Evolutionary conservation across 257 asterid species (phyloP).

Genomic region (Sherardia arvensis): DNA sequence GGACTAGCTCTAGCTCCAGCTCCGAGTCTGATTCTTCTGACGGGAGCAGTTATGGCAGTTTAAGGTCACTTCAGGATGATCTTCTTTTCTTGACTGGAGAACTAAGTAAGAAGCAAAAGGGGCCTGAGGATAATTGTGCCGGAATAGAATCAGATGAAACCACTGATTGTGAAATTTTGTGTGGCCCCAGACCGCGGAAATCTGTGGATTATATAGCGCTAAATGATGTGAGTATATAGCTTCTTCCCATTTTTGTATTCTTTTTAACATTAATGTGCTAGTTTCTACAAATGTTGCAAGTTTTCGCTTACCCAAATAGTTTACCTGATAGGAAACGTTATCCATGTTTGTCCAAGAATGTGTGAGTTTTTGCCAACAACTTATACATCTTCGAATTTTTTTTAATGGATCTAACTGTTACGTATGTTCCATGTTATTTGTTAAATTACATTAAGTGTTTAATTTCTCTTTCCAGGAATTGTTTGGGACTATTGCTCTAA

Average conservation of each 20-base stretch:
- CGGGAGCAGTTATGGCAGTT: conserved; percentile 45
- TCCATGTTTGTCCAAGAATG: not conserved
- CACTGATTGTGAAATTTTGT: conserved; percentile 41
- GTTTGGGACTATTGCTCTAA: conserved; percentile 70
- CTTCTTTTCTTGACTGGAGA: conserved; percentile 26
- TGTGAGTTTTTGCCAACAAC: not conserved
- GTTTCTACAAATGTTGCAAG: not conserved
- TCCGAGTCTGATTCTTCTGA: conserved; percentile 46
- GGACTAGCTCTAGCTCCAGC: conserved; percentile 27
- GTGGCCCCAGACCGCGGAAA: conserved; percentile 63
- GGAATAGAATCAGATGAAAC: conserved; percentile 55
- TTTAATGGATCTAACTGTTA: not conserved
- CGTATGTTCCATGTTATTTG: not conserved
- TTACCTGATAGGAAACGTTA: not conserved
- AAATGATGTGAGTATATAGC: conserved; percentile 62
- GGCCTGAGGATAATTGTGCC: conserved; percentile 28
- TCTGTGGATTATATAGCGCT: conserved; percentile 74
- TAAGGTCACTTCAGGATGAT: conserved; percentile 76
- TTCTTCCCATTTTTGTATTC: not conserved
- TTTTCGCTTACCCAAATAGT: not conserved
- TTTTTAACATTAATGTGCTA: too few relatives aligned
- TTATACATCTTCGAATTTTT: not conserved
- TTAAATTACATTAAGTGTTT: conserved; percentile 5
- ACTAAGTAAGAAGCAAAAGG: conserved; percentile 21
- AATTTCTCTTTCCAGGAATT: conserved; percentile 50